A percentile compares a stretch with the other conserved stretches of the same genome.
phyloP scores from a whole-genome alignment of 2,329 filamentous ascomycete genomes.

The Phaeoacremonium minimum region DNA sequence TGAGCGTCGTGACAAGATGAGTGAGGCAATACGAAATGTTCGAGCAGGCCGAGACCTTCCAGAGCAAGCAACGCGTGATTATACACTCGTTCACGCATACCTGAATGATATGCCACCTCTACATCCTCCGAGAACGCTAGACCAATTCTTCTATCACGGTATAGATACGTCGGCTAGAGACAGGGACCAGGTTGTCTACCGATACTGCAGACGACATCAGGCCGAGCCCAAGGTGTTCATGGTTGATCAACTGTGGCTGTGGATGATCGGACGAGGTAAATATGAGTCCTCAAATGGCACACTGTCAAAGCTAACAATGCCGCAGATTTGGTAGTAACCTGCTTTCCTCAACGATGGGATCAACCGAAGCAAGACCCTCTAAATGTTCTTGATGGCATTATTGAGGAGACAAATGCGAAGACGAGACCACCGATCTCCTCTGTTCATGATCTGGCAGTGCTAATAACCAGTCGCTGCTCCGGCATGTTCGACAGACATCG shows the following conservation, averaged over 20 bases:
- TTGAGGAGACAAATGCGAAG: constrained; percentile 63
- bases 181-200: constrained; percentile 59
- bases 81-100: constrained; percentile 43
- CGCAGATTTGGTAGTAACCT: constrained; percentile 53
- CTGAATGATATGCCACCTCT: constrained; percentile 36
- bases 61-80: constrained; percentile 27
- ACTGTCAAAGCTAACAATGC: constrained; percentile 2
- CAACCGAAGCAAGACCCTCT: constrained; percentile 59
- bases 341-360: constrained; percentile 54
- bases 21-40: constrained; percentile 37
- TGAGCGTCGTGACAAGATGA: constrained; percentile 49
- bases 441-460: constrained; percentile 58
- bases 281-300: neutral
- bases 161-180: constrained; percentile 58
- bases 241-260: constrained; percentile 68
- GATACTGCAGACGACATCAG: constrained; percentile 38
- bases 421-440: constrained; percentile 54
- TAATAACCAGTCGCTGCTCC: constrained; percentile 56
- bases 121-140: constrained; percentile 58
- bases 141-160: constrained; percentile 64
- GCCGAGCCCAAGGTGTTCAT: constrained; percentile 58
- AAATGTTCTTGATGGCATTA: constrained; percentile 58
- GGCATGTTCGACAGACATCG: constrained; percentile 57
- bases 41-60: constrained; percentile 22
- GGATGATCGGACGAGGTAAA: constrained; percentile 44